These are phyloP conservation scores for Neopestalotiopsis sp. DNA, from an alignment of 2,329 filamentous ascomycete species.

Conservation along the genomic window DNA sequence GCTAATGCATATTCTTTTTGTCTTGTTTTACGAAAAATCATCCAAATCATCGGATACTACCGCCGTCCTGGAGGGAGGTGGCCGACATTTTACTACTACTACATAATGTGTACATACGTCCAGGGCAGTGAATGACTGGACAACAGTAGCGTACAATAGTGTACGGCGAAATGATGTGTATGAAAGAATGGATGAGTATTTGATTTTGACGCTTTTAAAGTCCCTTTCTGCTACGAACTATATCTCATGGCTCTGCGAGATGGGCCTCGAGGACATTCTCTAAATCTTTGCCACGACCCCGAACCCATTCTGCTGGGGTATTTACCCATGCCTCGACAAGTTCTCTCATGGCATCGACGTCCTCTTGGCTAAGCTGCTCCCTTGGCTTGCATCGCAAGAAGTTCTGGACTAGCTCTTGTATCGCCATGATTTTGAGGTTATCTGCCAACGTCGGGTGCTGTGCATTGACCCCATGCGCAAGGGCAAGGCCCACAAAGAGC, in stretches of 20 bases:
- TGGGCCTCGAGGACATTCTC: neutral
- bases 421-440: neutral
- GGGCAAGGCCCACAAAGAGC: neutral
- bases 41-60: neutral
- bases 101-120: no score
- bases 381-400: neutral
- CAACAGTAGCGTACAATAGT: no score
- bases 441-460: neutral
- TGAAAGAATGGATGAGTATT: no score
- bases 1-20: no score
- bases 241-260: neutral
- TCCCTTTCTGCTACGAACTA: neutral
- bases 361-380: neutral
- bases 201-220: no score
- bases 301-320: neutral
- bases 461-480: neutral
- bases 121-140: no score
- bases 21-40: neutral
- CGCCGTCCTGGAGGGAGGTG: neutral
- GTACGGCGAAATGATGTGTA: no score
- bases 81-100: no score
- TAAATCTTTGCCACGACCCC: neutral
- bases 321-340: neutral
- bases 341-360: neutral
- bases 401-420: neutral